phyloP scores from a whole-genome alignment of 2,329 filamentous ascomycete genomes.

The Colletotrichum sidae region DNA sequence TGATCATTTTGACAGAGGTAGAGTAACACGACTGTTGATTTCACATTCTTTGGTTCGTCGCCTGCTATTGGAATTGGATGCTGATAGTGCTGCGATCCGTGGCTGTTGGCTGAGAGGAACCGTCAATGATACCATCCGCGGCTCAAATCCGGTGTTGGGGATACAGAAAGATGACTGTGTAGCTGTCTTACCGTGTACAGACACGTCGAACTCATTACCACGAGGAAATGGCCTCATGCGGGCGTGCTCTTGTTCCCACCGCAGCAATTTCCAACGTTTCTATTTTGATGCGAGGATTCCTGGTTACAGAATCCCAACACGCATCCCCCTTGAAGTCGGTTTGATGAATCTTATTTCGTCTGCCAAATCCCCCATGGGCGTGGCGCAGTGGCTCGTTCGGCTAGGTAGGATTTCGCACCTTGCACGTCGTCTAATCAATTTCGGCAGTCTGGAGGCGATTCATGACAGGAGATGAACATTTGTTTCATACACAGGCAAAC shows the following conservation, averaged over 20 bases:
- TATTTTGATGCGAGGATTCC: conserved; percentile 2
- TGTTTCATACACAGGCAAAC: conserved; percentile 5
- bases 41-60: background rate
- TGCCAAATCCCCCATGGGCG: conserved; percentile 14
- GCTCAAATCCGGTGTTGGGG: conserved; percentile 6
- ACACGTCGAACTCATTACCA: background rate
- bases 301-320: conserved; percentile 1
- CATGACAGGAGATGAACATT: background rate
- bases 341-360: conserved; percentile 10
- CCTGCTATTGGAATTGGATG: conserved; percentile 12
- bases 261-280: background rate
- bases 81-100: conserved; percentile 5
- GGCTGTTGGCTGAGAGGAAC: background rate
- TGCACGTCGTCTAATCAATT: background rate
- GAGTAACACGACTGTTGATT: background rate
- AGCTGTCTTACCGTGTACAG: background rate
- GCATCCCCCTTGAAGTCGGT: background rate
- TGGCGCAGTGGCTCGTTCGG: conserved; percentile 12
- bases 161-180: background rate
- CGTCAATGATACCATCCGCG: background rate
- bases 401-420: conserved; percentile 12
- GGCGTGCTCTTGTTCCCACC: background rate
- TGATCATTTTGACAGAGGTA: too few relatives aligned
- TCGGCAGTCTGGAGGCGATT: background rate
- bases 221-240: background rate